Evolutionary conservation across 1,284 basidiomycete genomes (phyloP).

Genomic region (Cutaneotrichosporon arboriforme): DNA sequence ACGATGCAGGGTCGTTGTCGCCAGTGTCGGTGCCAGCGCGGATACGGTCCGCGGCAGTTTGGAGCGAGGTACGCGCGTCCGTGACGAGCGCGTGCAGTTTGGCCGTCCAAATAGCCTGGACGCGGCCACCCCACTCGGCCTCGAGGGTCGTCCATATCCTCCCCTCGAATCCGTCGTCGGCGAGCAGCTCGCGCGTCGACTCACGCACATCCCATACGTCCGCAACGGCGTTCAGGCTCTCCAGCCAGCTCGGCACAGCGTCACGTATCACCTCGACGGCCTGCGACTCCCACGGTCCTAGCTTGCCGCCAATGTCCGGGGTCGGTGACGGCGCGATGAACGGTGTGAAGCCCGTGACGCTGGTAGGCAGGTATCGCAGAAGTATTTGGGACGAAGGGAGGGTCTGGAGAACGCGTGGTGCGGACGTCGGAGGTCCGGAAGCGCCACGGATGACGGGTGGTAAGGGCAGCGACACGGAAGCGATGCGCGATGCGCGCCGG

Average conservation of each 20-base stretch:
- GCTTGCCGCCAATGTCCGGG: slow-evolving; percentile 47
- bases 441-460: slow-evolving; percentile 20
- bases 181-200: slow-evolving; percentile 20
- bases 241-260: slow-evolving; percentile 33
- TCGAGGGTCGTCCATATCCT: slow-evolving; percentile 31
- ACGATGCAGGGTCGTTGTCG: slow-evolving; percentile 27
- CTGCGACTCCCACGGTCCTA: slow-evolving; percentile 35
- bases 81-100: slow-evolving; percentile 30
- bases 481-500: slow-evolving; percentile 36
- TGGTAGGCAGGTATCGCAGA: slow-evolving; percentile 40
- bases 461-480: slow-evolving; percentile 41
- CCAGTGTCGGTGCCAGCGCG: slow-evolving; percentile 7
- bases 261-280: slow-evolving; percentile 28
- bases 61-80: slow-evolving; percentile 18
- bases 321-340: slow-evolving; percentile 58
- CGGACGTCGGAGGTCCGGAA: slow-evolving; percentile 29
- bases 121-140: slow-evolving; percentile 37
- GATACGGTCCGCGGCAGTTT: slow-evolving; percentile 25
- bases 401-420: slow-evolving; percentile 33
- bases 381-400: slow-evolving; percentile 48
- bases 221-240: slow-evolving; percentile 28
- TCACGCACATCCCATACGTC: slow-evolving; percentile 43
- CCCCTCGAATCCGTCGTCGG: slow-evolving; percentile 24
- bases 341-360: slow-evolving; percentile 44
- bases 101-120: slow-evolving; percentile 39